Conservation (phyloP, 192 early-diverging fungal genomes). For the Backusella macrospora region DNA sequence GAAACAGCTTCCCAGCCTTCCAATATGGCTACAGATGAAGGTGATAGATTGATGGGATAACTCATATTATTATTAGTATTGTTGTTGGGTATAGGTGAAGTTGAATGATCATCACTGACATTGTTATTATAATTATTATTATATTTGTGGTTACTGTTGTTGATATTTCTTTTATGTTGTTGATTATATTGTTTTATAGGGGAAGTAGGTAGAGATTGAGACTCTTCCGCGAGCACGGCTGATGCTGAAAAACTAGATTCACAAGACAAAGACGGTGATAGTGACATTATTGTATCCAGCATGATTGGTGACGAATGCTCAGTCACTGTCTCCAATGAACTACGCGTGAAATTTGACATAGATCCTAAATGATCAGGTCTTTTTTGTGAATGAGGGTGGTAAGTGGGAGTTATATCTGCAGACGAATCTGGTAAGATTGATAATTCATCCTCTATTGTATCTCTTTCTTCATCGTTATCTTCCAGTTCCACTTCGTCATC, state of each 20-base stretch:
- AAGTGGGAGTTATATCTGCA: conserved; percentile 1
- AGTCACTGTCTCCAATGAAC: conserved; percentile 25
- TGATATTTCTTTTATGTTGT: background rate
- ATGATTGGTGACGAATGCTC: background rate
- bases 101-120: background rate
- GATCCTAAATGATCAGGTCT: conserved; percentile 1
- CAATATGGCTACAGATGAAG: conserved; percentile 18
- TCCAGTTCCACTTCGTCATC: background rate
- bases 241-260: conserved; percentile 13
- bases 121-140: background rate
- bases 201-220: background rate
- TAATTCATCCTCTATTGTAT: background rate
- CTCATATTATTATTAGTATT: no score
- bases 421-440: background rate
- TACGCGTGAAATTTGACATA: conserved; percentile 16
- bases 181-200: background rate
- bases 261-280: conserved; percentile 4
- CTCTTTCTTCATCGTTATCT: conserved; percentile 1
- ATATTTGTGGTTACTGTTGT: background rate
- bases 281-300: background rate
- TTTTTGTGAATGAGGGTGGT: background rate
- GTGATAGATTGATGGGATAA: conserved; percentile 4
- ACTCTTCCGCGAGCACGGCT: background rate
- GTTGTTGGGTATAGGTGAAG: background rate
- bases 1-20: conserved; percentile 29